Evolutionary conservation across 495 filamentous ascomycete genomes (phyloP), one percentile per base, ranked within the genome.

Genomic region (Penicillium paradoxum): DNA sequence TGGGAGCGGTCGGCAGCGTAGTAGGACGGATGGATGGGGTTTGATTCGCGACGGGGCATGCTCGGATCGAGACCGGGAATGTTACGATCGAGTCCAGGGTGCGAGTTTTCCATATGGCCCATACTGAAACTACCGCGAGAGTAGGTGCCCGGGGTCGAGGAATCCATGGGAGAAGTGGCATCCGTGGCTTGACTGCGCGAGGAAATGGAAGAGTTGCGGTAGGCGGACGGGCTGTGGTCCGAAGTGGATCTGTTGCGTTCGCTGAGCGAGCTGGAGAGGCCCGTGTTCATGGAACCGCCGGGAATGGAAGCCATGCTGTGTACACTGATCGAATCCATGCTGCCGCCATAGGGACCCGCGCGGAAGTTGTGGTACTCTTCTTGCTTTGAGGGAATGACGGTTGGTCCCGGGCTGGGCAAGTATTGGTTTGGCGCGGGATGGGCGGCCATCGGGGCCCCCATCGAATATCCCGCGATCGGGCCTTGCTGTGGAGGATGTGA

Each of bases 201-300:
- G 13, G 73, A 74, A 10, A 76, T 71, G 4, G 73, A 74, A 0
- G 70, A 67, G 36, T 73, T 75, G 45, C 73, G 66, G 39, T 76
- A 76, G 6, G 68, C 71, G 7, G 71, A 64, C 0, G 66, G 67
- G 45, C 70, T 73, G 57, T 72, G 70, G 24, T 74, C 69, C 3
- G 72, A 73, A 13, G 69, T 65, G 24, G 72, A 72, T 19, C 73
- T 65, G 51, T 69, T 71, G 32, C 73, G 72, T 13, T 76, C 73
- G 48, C 60, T 65, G 17, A 72, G 25, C n/a, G 67, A 67, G 29
- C 65, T 57, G 7, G 68, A 42, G 11, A 74, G 61, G 15, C 57
- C 53, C 24, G 65, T 56, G 46, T 60, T 71, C 32, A 74, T 48
- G 1, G 58, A 53, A 1, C 70, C 55, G 2, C 70, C 59, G 0